Conservation (phyloP, 116 monocot species). For the Cymodocea nodosa region DNA sequence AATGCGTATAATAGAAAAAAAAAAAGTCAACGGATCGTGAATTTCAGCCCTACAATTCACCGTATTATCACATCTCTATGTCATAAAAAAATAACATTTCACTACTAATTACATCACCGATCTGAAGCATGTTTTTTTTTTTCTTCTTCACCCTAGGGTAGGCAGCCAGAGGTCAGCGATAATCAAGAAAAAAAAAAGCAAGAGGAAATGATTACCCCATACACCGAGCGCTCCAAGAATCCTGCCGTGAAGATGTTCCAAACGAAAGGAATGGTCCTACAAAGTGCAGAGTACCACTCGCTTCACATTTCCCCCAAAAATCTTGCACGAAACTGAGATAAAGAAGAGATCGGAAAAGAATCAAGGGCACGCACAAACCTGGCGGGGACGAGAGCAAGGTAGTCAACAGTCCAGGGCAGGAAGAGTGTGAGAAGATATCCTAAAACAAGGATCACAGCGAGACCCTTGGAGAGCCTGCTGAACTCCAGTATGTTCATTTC, state of each 20-base stretch:
- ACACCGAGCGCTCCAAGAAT: conserved; percentile 6
- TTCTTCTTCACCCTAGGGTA: too few relatives aligned
- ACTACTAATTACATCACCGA: too few relatives aligned
- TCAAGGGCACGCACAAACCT: not conserved
- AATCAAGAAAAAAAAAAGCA: not conserved
- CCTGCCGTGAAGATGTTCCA: conserved; percentile 14
- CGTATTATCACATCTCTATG: too few relatives aligned
- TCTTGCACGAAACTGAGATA: not conserved
- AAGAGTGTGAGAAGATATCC: conserved; percentile 3
- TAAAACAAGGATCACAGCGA: conserved; percentile 2
- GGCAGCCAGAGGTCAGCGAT: too few relatives aligned
- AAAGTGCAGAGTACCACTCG: not conserved
- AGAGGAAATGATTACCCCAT: conserved; percentile 4
- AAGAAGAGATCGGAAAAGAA: not conserved
- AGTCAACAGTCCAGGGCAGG: conserved; percentile 8
- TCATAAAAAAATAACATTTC: too few relatives aligned
- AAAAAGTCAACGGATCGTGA: too few relatives aligned
- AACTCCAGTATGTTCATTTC: not conserved
- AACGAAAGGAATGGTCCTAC: conserved; percentile 11
- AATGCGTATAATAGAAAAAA: too few relatives aligned
- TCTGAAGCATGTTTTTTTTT: too few relatives aligned
- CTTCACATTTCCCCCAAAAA: not conserved
- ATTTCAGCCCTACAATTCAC: too few relatives aligned
- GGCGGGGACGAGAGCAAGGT: conserved; percentile 8
- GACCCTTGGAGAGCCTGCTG: conserved; percentile 13